Evolutionary conservation across 768 basidiomycete species (phyloP), one percentile per base, ranked within the genome.

Genomic region (Suillus decipiens): DNA sequence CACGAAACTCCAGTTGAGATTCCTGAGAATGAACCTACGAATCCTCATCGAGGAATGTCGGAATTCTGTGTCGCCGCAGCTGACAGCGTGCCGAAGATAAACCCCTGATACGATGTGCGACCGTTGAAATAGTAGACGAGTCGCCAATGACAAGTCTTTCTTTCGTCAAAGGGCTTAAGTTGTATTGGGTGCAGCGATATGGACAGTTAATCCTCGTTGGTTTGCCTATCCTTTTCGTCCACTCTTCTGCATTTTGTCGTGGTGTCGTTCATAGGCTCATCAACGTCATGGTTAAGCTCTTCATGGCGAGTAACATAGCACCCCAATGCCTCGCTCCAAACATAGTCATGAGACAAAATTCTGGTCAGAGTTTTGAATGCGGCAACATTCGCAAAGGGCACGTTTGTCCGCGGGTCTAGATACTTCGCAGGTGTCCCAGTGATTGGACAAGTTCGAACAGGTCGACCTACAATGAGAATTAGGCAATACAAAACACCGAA

Each of bases 341-440:
- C 78, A 71, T 86, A 94, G 55, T 88, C 85, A 66, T 94, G 88
- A 5, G 76, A 75, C 43, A 94, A 71, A 5, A 95, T 65, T 39
- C 76, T 78, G 34, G 86, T 86, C 56, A 96, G 79, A 9, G 81
- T 80, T 50, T 83, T 73, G 72, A 86, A 97, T 12, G 90, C 93
- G 24, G 77, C 76, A 15, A 83, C 72, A 62, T 89, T 84, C 2
- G 93, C 90, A 73, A 86, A 98, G 0, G 93, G 94, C 7, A 91
- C 87, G 11, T 86, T 86, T 0, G 90, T 89, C 47, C 84, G 78
- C 1, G 95, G 95, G 72, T 97, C 94, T 43, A 85, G 71, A 71
- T 98, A 98, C 51, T 78, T 83, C 0, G 94, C 95, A 5, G 81
- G 79, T 48, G 81, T 81, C 3, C 96, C 96, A 0, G 93, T 96